Evolutionary conservation across 352 stramenopile species (phyloP), one percentile per base, ranked within the genome.

Genomic region (Phytophthora pisi): DNA sequence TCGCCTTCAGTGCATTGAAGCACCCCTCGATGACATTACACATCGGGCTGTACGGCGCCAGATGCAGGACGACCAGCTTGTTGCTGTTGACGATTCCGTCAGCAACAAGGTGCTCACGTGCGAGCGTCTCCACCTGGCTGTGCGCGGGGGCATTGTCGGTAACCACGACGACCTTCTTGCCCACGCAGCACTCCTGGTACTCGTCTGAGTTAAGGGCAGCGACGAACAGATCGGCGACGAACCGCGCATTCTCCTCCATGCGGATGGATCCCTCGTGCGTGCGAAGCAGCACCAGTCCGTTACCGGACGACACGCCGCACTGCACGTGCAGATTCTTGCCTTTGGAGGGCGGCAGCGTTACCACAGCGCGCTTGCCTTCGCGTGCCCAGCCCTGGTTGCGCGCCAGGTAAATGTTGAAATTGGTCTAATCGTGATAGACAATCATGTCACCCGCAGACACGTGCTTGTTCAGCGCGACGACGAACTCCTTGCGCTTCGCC

Each of bases 351-450:
- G 38, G 38, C 38, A 45, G 16, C 38, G 38, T 45, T 45, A 18
- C 7, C 38, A 20, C 13, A 3, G 38, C 38, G 24, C 53, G 15
- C 26, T 72, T 47, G 8, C 46, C 57, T 20, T 51, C 16, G 7
- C 57, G 57, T 3, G 58, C 42, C 40, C 59, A 68, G 2, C 54
- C 64, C n/a, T 68, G 10, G 1, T 34, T 58, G 3, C 20, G 36
- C 11, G 52, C 46, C 20, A 59, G 40, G 13, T 50, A 64, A 20
- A 64, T 51, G 34, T 54, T 57, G 15, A 49, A 63, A 23, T 63
- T 64, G 0, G 23, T 66, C 43, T 74, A 38, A 26, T 74, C 70
- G 4, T 74, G 57, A 8, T 72, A 77, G 7, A 74, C 26, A 6
- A 74, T 64, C 34, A 64, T 74, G 38, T 78, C 55, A 3, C 57